phyloP scores from a whole-genome alignment of 169 alveolate genomes.

The Cryptosporidium meleagridis region DNA sequence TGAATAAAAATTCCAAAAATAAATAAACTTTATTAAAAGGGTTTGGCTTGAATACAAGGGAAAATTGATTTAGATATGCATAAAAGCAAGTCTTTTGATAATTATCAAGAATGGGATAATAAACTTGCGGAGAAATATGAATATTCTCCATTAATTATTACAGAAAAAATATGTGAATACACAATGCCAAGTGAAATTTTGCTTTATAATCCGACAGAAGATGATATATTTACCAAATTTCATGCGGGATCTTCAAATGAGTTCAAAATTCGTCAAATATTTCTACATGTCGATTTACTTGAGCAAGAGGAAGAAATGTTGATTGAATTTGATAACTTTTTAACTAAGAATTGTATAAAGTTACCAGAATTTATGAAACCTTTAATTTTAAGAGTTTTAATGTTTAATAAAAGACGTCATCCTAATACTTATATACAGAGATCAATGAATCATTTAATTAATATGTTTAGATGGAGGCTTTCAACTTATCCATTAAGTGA shows the following conservation, averaged over 20 bases:
- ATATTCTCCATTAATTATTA: conserved; percentile 15
- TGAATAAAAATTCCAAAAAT: too few relatives aligned
- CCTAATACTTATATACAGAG: conserved; percentile 71
- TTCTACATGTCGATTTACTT: conserved; percentile 76
- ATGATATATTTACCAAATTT: conserved; percentile 60
- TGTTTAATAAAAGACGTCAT: conserved; percentile 76
- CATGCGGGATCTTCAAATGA: conserved; percentile 52
- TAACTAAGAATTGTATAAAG: conserved; percentile 9
- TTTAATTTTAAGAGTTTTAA: conserved; percentile 76
- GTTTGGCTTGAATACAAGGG: too few relatives aligned
- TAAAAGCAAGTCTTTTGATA: not conserved
- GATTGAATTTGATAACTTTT: conserved; percentile 66
- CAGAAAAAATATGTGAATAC: conserved; percentile 30
- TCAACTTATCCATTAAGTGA: conserved; percentile 77
- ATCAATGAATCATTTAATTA: conserved; percentile 75
- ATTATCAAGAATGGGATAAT: conserved; percentile 16
- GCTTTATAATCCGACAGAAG: conserved; percentile 41
- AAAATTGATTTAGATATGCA: conserved; percentile 12
- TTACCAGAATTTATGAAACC: conserved; percentile 78
- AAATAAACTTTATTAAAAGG: too few relatives aligned
- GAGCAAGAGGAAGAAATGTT: conserved; percentile 76
- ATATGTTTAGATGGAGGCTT: conserved; percentile 79
- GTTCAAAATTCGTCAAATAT: conserved; percentile 78
- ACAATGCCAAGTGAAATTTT: conserved; percentile 69
- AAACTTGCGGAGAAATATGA: conserved; percentile 9